phyloP scores from a whole-genome alignment of 2,329 filamentous ascomycete species.

The Intubia oerlemansii region DNA sequence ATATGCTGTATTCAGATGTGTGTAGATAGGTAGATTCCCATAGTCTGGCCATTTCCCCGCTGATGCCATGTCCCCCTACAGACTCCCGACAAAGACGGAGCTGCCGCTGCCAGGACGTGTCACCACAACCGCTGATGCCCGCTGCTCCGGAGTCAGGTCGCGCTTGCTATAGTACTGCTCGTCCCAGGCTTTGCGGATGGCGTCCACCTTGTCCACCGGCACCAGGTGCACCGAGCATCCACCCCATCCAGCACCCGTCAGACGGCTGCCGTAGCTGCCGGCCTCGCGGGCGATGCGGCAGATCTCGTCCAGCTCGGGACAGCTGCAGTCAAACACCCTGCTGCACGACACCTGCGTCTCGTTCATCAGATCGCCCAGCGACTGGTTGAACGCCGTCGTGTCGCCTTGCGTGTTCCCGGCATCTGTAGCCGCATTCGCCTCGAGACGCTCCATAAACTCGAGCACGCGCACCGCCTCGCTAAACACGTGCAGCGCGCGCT shows the following conservation, averaged over 20 bases:
- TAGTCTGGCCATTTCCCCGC: too few relatives aligned
- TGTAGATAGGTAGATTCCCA: background rate
- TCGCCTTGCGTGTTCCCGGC: too few relatives aligned
- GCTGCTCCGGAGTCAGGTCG: constrained; percentile 44
- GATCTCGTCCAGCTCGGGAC: constrained; percentile 75
- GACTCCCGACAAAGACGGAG: constrained; percentile 24
- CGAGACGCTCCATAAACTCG: constrained; percentile 61
- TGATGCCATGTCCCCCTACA: too few relatives aligned
- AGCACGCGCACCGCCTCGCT: constrained; percentile 72
- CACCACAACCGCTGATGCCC: constrained; percentile 63
- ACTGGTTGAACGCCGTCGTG: constrained; percentile 37
- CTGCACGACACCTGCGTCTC: constrained; percentile 75
- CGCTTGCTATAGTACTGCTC: constrained; percentile 63
- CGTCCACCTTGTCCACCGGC: constrained; percentile 59
- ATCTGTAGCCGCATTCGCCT: constrained; percentile 14
- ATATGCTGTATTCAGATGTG: background rate
- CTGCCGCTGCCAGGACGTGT: constrained; percentile 68
- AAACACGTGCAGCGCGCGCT: constrained; percentile 81
- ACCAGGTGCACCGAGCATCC: constrained; percentile 91
- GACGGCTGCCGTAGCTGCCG: constrained; percentile 63
- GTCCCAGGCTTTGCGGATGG: constrained; percentile 56
- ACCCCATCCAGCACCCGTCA: constrained; percentile 93
- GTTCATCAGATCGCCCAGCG: constrained; percentile 70
- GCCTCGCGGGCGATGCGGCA: constrained; percentile 59
- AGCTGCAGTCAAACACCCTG: constrained; percentile 78